Evolutionary conservation across 345 rosid genomes (phyloP), one percentile per base, ranked within the genome.

Genomic region (Populus pruinosa): DNA sequence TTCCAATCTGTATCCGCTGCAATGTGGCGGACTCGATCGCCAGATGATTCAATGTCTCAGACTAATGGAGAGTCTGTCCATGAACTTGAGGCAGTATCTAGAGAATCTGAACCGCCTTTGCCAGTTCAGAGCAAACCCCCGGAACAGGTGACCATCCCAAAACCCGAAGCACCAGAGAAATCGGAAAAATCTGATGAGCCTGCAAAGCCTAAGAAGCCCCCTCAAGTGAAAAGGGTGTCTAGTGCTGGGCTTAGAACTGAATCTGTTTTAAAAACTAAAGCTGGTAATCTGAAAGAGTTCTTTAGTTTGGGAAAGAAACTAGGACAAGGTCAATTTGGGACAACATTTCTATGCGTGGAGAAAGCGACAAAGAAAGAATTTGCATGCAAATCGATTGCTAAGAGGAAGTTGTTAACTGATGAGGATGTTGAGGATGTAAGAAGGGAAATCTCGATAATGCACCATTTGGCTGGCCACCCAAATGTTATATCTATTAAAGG

Each of bases 41-140:
- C 80, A 25, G 83, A 76, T 67, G 83, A 73, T n/a, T 35, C 44
- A 9, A 23, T 20, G 50, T 73, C 83, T 47, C 80, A 77, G 68
- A 47, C 31, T 67, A 84, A 83, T 76, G 82, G 77, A 61, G 86
- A 83, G 67, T 59, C 82, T 78, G 73, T 79, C 75, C 74, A 70
- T 18, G 89, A 83, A 72, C 74, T 65, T n/a, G 89, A 83, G 75
- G 78, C 76, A 29, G 77, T 81, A 33, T 21, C 85, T 38, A 87
- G 72, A 44, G 88, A 78, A 66, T 79, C 90, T 20, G 87, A 87
- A 84, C 78, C 83, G 17, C 87, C 90, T 70, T 76, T 80, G 71
- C 88, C 92, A 18, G 92, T 93, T 74, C 93, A 88, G 77, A 76
- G 83, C 74, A 88, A 87, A 70, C 97, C 98, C 16, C 97, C 98